A percentile compares a stretch with the other conserved stretches of the same genome.
Evolutionary conservation across 2,329 filamentous ascomycete genomes (phyloP).

Genomic region (Aspergillus udagawae): DNA sequence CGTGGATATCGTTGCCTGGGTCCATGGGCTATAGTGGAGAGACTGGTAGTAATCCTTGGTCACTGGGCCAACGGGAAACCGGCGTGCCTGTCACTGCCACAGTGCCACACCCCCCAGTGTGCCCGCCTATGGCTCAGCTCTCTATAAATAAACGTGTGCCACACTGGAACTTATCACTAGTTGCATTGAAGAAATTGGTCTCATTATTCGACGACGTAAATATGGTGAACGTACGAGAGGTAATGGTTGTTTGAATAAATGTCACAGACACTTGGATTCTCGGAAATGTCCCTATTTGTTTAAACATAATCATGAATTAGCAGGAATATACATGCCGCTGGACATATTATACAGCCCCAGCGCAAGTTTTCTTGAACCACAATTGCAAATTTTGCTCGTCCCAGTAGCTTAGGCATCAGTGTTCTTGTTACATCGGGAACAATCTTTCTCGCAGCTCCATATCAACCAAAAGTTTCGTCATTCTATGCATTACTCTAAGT

Average conservation of each 20-base stretch:
- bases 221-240: no score
- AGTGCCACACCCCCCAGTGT: background rate
- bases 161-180: background rate
- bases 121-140: background rate
- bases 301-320: background rate
- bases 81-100: background rate
- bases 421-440: background rate
- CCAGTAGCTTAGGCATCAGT: background rate
- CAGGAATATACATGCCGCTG: background rate
- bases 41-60: background rate
- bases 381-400: background rate
- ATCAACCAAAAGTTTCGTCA: no score
- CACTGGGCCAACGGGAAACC: constrained; percentile 19
- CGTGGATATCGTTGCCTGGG: constrained; percentile 5
- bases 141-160: background rate
- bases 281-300: background rate
- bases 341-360: no score
- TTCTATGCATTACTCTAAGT: background rate
- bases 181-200: background rate
- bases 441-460: background rate
- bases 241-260: background rate
- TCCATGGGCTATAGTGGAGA: constrained; percentile 6
- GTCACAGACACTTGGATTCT: background rate
- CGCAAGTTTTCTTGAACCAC: background rate
- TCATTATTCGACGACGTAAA: background rate